Percentiles rank a stretch among this genome's conserved stretches.
phyloP scores from a whole-genome alignment of 2,329 filamentous ascomycete genomes.

The Pleoardoris graminearum region DNA sequence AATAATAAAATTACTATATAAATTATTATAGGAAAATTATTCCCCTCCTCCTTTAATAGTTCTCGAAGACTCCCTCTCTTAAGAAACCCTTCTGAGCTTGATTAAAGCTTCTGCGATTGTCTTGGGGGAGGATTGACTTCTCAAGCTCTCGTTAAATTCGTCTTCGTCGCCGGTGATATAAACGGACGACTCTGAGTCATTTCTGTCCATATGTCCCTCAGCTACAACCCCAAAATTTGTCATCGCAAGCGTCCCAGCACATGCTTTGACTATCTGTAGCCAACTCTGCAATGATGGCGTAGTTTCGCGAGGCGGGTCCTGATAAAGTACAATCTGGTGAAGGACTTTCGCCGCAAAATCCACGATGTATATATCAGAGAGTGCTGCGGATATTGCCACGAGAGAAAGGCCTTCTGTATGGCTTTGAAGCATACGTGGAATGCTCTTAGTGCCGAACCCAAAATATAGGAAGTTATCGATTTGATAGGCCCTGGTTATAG shows the following conservation, averaged over 20 bases:
- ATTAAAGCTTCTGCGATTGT: neutral
- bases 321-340: neutral
- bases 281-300: neutral
- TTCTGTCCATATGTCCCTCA: neutral
- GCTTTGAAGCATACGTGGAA: neutral
- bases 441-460: neutral
- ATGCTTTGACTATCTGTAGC: constrained; percentile 1
- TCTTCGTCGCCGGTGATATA: neutral
- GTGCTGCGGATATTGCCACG: constrained; percentile 4
- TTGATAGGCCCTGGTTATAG: too few relatives aligned
- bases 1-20: too few relatives aligned
- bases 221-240: neutral
- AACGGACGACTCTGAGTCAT: neutral
- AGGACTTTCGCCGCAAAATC: neutral
- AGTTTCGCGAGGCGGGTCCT: neutral
- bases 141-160: neutral
- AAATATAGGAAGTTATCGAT: too few relatives aligned
- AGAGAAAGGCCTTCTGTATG: constrained; percentile 1
- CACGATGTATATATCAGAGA: constrained; percentile 1
- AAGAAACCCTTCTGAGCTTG: neutral
- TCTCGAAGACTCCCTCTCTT: too few relatives aligned
- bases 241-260: constrained; percentile 1
- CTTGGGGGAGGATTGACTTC: neutral
- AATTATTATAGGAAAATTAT: too few relatives aligned
- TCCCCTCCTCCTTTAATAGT: too few relatives aligned